Evolutionary conservation across 768 basidiomycete species (phyloP).

Genomic region (Macrolepiota fuliginosa): DNA sequence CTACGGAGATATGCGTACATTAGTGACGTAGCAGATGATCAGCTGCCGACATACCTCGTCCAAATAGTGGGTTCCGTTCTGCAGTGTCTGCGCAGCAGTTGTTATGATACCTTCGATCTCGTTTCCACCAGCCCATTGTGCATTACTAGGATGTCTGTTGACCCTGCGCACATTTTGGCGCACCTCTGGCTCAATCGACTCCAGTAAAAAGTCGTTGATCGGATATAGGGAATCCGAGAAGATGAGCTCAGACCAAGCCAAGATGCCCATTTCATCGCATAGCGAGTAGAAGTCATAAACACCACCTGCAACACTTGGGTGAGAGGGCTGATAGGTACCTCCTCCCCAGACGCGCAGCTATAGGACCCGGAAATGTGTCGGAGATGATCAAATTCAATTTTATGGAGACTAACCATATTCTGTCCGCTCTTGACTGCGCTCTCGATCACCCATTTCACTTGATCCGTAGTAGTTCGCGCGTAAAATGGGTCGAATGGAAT

Average conservation of each 20-base stretch:
- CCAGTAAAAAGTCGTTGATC: slow-evolving; percentile 51
- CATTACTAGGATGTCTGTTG: slow-evolving; percentile 55
- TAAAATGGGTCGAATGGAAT: slow-evolving; percentile 65
- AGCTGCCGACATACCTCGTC: slow-evolving; percentile 36
- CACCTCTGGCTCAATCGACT: slow-evolving; percentile 51
- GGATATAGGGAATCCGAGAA: slow-evolving; percentile 58
- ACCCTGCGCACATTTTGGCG: slow-evolving; percentile 54
- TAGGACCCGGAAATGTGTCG: not conserved
- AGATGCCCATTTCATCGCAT: slow-evolving; percentile 59
- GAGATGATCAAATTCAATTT: not conserved
- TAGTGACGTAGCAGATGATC: not conserved
- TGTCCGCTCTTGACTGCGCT: slow-evolving; percentile 54
- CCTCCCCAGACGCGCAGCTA: slow-evolving; percentile 63
- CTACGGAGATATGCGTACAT: slow-evolving; percentile 24
- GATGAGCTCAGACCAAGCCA: slow-evolving; percentile 62
- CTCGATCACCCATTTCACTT: slow-evolving; percentile 54
- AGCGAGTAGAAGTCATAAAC: slow-evolving; percentile 55
- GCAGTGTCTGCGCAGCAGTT: slow-evolving; percentile 27
- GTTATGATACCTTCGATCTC: slow-evolving; percentile 57
- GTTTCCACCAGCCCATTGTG: slow-evolving; percentile 61
- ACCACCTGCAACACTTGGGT: slow-evolving; percentile 35
- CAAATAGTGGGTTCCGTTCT: slow-evolving; percentile 46
- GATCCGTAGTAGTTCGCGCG: slow-evolving; percentile 44
- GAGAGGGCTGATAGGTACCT: slow-evolving; percentile 49
- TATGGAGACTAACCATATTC: slow-evolving; percentile 48